These are phyloP conservation scores for Neophaeococcomyces aloes DNA, from an alignment of 2,329 filamentous ascomycete genomes.

Conservation along the genomic window DNA sequence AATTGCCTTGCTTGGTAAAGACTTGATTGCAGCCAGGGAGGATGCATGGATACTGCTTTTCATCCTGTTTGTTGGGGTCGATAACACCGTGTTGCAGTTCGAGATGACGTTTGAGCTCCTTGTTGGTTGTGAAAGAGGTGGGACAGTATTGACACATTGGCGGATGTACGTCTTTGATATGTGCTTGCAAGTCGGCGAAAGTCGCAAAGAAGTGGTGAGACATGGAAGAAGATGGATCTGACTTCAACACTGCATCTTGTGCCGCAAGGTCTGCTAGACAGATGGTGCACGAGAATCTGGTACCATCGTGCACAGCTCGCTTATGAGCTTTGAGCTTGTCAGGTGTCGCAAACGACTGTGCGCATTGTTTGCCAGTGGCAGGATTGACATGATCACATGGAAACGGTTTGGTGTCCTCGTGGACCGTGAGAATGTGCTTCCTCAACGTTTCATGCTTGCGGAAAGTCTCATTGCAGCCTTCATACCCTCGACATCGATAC, in stretches of 20 bases:
- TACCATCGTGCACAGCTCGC: conserved; percentile 57
- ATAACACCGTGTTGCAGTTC: conserved; percentile 62
- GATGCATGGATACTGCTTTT: conserved; percentile 50
- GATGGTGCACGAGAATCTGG: conserved; percentile 65
- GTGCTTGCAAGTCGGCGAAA: conserved; percentile 58
- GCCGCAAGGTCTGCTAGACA: conserved; percentile 41
- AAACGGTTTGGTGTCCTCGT: conserved; percentile 62
- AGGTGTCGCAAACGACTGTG: conserved; percentile 61
- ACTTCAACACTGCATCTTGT: conserved; percentile 11
- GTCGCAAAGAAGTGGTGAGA: conserved; percentile 57
- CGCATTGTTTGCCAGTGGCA: conserved; percentile 47
- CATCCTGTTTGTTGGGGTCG: conserved; percentile 22
- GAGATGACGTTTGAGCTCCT: conserved; percentile 63
- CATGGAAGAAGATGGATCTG: conserved; percentile 29
- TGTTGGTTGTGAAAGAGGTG: conserved; percentile 53
- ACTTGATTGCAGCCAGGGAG: conserved; percentile 58
- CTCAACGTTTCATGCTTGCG: conserved; percentile 79
- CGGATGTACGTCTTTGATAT: conserved; percentile 62
- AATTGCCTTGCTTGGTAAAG: conserved; percentile 76
- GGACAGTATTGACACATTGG: conserved; percentile 66
- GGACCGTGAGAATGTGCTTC: conserved; percentile 67
- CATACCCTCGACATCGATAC: conserved; percentile 60
- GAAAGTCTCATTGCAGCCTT: conserved; percentile 65
- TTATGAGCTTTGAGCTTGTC: conserved; percentile 62
- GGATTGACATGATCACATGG: conserved; percentile 53